Evolutionary conservation across 164 flowering plant species (phyloP), one percentile per base, ranked within the genome.

Genomic region (Vitis riparia): DNA sequence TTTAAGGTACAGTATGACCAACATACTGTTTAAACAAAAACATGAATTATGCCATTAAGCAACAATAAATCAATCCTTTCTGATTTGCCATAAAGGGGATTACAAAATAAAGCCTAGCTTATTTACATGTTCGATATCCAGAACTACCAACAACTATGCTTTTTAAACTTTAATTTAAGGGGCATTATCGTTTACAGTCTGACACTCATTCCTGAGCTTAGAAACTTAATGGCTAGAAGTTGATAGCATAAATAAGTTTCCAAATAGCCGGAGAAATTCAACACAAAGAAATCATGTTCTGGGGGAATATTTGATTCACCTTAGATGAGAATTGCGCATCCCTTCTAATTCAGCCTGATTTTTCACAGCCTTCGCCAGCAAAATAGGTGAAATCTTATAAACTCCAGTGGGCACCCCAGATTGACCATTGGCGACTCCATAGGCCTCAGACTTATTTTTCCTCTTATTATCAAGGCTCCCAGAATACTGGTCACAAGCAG

Each of bases 331-430:
- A 71, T 84, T 85, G 14, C 65, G 82, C 99, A 93, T 95, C 71
- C 99, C 99, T 75, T 89, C 88, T 64, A 91, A 69, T 75, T 95
- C 99, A 69, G 93, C 88, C 57, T 73, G 71, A 75, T 95, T 95
- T 85, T 95, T 95, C 56, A 93, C 69, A 37, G 97, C 97, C 77
- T 95, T 95, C 12, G 89, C 85, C 55, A 89, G 11, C 13, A 89
- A 81, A 63, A 95, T 69, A 5, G 98, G 98, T 55, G 99, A 93
- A 62, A 71, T 52, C 77, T 55, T 87, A 71, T 76, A 82, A 44
- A 93, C 63, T 49, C 74, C 91, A 76, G 74, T 13, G 7, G 89
- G 88, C 62, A 76, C 81, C n/a, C 64, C 76, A 17, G 79, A 61
- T 13, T 74, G 78, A 71, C 78, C 78, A 73, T 63, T 72, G 48